Evolutionary conservation across 1,284 basidiomycete genomes (phyloP).

Genomic region (Fomes fomentarius): DNA sequence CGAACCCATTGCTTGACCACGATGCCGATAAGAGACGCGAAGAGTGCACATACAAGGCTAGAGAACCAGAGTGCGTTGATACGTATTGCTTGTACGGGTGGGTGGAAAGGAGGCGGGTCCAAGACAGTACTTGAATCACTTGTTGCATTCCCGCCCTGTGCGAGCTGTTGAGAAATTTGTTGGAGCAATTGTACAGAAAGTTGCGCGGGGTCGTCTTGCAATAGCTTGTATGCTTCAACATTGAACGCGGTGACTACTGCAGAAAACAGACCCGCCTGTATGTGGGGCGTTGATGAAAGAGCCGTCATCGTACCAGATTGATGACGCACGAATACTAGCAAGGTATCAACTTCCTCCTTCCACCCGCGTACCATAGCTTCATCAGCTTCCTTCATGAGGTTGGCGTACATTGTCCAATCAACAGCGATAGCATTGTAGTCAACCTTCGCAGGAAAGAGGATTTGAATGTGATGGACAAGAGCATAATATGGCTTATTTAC

Average conservation of each 20-base stretch:
- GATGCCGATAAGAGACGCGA: conserved; percentile 27
- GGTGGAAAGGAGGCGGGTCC: background rate
- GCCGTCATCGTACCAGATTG: background rate
- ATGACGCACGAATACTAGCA: conserved; percentile 23
- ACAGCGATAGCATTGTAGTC: background rate
- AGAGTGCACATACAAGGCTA: conserved; percentile 25
- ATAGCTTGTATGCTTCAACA: conserved; percentile 26
- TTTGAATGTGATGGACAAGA: too few relatives aligned
- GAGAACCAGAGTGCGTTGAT: conserved; percentile 28
- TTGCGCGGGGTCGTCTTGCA: conserved; percentile 19
- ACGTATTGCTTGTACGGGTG: conserved; percentile 8
- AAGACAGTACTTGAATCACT: background rate
- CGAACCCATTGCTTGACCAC: conserved; percentile 28
- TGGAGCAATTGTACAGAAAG: conserved; percentile 11
- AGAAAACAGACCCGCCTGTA: conserved; percentile 29
- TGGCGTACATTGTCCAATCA: conserved; percentile 17
- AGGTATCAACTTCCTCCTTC: conserved; percentile 27
- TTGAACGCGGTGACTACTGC: conserved; percentile 29
- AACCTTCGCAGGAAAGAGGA: background rate
- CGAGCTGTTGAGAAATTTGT: conserved; percentile 21
- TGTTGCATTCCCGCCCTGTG: background rate
- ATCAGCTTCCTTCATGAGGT: conserved; percentile 18
- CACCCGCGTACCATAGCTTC: conserved; percentile 21
- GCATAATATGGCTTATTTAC: too few relatives aligned
- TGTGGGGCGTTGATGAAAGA: background rate